These are phyloP conservation scores for Malus hybrid DNA, from an alignment of 331 rosid species.

Conservation along the genomic window DNA sequence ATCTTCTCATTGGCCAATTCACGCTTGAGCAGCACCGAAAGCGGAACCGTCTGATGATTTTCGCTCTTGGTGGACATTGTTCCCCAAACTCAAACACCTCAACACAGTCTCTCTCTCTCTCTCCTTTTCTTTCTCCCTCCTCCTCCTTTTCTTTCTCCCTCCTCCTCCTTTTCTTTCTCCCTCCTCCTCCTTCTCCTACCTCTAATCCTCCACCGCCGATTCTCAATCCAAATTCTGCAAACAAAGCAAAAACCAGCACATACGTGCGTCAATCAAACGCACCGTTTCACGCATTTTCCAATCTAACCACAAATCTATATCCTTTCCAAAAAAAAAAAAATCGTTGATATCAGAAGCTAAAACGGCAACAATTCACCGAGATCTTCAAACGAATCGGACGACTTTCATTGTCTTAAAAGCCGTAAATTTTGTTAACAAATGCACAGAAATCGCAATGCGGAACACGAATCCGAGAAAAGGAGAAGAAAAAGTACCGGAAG, in stretches of 20 bases:
- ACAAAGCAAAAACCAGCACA: not conserved
- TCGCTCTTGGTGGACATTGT: slow-evolving; percentile 67
- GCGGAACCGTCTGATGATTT: slow-evolving; percentile 63
- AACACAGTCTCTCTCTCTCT: not conserved
- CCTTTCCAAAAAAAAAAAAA: not conserved
- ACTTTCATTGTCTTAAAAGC: not conserved
- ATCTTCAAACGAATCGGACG: slow-evolving; percentile 3
- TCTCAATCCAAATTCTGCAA: slow-evolving; percentile 29
- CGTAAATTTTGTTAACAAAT: not conserved
- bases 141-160: not conserved
- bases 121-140: too few species aligned
- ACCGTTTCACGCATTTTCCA: not conserved
- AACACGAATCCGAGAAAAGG: not conserved
- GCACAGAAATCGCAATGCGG: not conserved
- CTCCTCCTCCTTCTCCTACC: not conserved
- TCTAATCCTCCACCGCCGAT: slow-evolving; percentile 36
- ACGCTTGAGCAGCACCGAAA: slow-evolving; percentile 80
- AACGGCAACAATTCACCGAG: slow-evolving; percentile 5
- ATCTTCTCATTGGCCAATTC: slow-evolving; percentile 76
- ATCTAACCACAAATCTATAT: not conserved
- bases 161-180: too few species aligned
- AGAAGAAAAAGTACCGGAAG: slow-evolving; percentile 21
- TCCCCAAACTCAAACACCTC: slow-evolving; percentile 8
- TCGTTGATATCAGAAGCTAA: not conserved
- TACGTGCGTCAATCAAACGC: not conserved